These are phyloP conservation scores for Candida jianshihensis DNA, from an alignment of 805 yeast genomes.

Conservation along the genomic window DNA sequence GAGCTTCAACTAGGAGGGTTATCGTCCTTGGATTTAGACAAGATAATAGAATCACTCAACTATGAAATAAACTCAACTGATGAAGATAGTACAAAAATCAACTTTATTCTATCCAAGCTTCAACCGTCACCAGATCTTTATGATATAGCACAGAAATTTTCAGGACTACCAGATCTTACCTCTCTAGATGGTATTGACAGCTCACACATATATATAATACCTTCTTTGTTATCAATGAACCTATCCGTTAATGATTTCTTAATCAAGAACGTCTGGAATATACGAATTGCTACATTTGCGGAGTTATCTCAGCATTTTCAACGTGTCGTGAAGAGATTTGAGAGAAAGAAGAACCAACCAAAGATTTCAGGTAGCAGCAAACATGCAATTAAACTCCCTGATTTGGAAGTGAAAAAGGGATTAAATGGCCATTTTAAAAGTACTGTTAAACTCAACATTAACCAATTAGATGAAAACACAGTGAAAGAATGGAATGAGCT, in stretches of 20 bases:
- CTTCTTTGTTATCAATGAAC: background rate
- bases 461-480: background rate
- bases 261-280: slow-evolving; percentile 2
- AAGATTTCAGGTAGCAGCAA: slow-evolving; percentile 15
- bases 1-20: background rate
- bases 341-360: slow-evolving; percentile 3
- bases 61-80: no score
- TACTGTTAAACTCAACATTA: background rate
- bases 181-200: background rate
- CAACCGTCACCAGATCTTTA: background rate
- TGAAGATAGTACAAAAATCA: background rate
- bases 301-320: slow-evolving; percentile 8
- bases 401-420: background rate
- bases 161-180: background rate
- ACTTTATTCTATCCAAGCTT: background rate
- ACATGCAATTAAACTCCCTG: slow-evolving; percentile 8
- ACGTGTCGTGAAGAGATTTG: slow-evolving; percentile 10
- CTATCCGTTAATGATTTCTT: slow-evolving; percentile 10
- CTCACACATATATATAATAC: background rate
- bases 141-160: background rate
- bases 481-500: slow-evolving; percentile 10
- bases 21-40: background rate
- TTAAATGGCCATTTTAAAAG: background rate
- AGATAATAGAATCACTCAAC: background rate
- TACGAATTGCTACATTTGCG: slow-evolving; percentile 1